Conservation (phyloP, 495 filamentous ascomycete genomes). For the Aspergillus baeticus region DNA sequence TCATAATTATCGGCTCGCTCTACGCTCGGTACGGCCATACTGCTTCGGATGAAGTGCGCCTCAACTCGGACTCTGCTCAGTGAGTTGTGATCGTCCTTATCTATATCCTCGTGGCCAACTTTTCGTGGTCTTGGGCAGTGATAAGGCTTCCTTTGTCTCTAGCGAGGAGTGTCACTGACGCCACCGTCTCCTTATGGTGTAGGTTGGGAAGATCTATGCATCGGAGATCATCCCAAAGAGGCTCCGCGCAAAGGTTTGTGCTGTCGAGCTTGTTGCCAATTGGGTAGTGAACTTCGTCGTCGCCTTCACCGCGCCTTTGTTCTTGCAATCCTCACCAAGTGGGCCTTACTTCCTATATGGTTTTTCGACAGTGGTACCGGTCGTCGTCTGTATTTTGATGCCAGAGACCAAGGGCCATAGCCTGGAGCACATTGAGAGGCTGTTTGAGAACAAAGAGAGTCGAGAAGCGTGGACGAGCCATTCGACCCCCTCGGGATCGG, state of each 20-base stretch:
- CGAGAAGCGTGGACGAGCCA: background rate
- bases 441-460: slow-evolving; percentile 14
- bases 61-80: slow-evolving; percentile 10
- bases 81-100: slow-evolving; percentile 20
- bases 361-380: slow-evolving; percentile 13
- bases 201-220: slow-evolving; percentile 19
- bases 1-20: slow-evolving; percentile 13
- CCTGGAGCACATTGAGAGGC: slow-evolving; percentile 15
- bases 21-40: slow-evolving; percentile 11
- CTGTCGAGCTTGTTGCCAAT: slow-evolving; percentile 15
- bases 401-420: slow-evolving; percentile 19
- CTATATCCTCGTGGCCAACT: slow-evolving; percentile 18
- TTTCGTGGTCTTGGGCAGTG: slow-evolving; percentile 19
- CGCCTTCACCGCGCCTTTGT: slow-evolving; percentile 14
- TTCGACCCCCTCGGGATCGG: background rate
- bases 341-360: slow-evolving; percentile 18
- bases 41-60: slow-evolving; percentile 2
- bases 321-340: slow-evolving; percentile 11
- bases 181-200: background rate
- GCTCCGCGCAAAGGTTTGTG: slow-evolving; percentile 11
- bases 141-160: background rate
- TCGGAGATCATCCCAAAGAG: slow-evolving; percentile 17
- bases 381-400: slow-evolving; percentile 15
- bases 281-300: slow-evolving; percentile 21
- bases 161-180: background rate